A percentile compares a stretch with the other conserved stretches of the same genome.
phyloP scores from a whole-genome alignment of 2,329 filamentous ascomycete genomes.

The Pseudogymnoascus destructans region DNA sequence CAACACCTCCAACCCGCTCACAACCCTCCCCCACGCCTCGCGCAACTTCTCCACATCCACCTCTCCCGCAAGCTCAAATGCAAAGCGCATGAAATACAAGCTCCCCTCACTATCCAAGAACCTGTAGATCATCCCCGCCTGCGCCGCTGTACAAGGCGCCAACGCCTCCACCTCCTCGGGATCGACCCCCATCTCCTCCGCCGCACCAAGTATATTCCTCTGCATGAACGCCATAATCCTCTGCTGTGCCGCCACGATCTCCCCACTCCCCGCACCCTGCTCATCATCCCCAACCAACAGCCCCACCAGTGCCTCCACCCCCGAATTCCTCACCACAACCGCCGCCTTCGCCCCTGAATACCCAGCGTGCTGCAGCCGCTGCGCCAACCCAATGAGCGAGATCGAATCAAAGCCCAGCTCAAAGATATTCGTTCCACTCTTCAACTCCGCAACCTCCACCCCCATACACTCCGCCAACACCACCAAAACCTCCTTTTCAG shows the following conservation, averaged over 20 bases:
- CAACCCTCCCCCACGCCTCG: slow-evolving; percentile 43
- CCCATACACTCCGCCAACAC: slow-evolving; percentile 34
- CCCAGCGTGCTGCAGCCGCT: slow-evolving; percentile 48
- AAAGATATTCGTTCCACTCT: slow-evolving; percentile 57
- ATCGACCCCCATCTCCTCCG: slow-evolving; percentile 37
- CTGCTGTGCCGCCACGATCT: slow-evolving; percentile 26
- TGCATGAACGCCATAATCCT: slow-evolving; percentile 30
- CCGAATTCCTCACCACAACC: slow-evolving; percentile 49
- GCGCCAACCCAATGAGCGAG: slow-evolving; percentile 59
- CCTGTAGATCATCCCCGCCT: slow-evolving; percentile 73
- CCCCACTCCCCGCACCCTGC: slow-evolving; percentile 15
- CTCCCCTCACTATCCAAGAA: slow-evolving; percentile 42
- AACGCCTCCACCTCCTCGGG: slow-evolving; percentile 53
- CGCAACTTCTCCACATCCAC: slow-evolving; percentile 37
- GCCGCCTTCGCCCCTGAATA: slow-evolving; percentile 49
- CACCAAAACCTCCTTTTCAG: slow-evolving; percentile 36
- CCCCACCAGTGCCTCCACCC: slow-evolving; percentile 33
- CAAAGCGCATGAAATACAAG: slow-evolving; percentile 69
- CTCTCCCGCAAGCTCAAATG: slow-evolving; percentile 37
- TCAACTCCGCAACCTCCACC: slow-evolving; percentile 28
- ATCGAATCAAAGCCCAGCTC: slow-evolving; percentile 84
- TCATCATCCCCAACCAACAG: slow-evolving; percentile 19
- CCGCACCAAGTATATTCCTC: slow-evolving; percentile 20
- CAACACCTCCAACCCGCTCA: slow-evolving; percentile 47
- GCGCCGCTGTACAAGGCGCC: slow-evolving; percentile 71